phyloP scores from a whole-genome alignment of 2,329 filamentous ascomycete genomes.

The Pseudovirgaria hyperparasitica region DNA sequence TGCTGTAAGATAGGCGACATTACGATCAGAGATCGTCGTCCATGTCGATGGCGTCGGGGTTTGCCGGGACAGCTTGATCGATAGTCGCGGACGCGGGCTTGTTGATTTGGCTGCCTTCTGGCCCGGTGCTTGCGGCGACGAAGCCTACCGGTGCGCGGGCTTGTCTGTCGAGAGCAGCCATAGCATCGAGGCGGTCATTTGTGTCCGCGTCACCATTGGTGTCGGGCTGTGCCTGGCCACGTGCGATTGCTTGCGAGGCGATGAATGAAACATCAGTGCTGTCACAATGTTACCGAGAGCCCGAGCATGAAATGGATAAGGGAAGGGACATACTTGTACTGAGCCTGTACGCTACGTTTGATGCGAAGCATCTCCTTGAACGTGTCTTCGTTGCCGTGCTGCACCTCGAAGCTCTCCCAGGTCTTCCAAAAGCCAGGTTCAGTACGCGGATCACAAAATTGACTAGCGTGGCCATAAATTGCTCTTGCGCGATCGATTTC shows the following conservation, averaged over 20 bases:
- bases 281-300: constrained; percentile 21
- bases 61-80: constrained; percentile 40
- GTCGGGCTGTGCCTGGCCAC: constrained; percentile 51
- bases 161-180: constrained; percentile 79
- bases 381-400: constrained; percentile 97
- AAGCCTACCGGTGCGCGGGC: constrained; percentile 83
- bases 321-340: constrained; percentile 63
- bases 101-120: constrained; percentile 46
- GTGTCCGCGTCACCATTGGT: constrained; percentile 28
- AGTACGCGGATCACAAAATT: constrained; percentile 92
- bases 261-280: constrained; percentile 96
- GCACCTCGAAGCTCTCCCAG: constrained; percentile 95
- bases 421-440: constrained; percentile 87
- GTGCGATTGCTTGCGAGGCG: constrained; percentile 82
- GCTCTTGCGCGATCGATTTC: constrained; percentile 91
- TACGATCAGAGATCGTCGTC: constrained; percentile 44
- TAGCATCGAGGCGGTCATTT: constrained; percentile 57
- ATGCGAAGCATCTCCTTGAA: constrained; percentile 99
- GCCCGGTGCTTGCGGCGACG: constrained; percentile 69
- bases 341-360: constrained; percentile 91
- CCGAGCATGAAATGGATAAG: constrained; percentile 1
- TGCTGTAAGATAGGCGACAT: no score
- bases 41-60: constrained; percentile 77
- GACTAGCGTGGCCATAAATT: constrained; percentile 91
- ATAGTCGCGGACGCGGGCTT: constrained; percentile 18